Evolutionary conservation across 2,329 filamentous ascomycete species (phyloP).

Genomic region (Fusarium ramigenum): DNA sequence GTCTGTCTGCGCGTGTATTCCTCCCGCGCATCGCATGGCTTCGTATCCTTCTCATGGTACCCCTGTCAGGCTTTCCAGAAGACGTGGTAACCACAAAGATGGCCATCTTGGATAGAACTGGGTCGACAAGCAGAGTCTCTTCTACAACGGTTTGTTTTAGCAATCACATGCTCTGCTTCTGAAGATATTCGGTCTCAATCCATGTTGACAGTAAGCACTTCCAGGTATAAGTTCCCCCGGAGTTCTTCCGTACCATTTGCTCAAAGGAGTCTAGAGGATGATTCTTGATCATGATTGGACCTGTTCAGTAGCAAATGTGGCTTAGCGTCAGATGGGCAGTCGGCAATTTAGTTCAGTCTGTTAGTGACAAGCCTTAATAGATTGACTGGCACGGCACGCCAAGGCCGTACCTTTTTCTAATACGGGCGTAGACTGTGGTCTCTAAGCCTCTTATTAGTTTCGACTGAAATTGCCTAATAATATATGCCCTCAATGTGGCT

Average conservation of each 20-base stretch:
- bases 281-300: rapidly evolving
- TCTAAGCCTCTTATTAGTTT: too few species aligned
- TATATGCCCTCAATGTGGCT: too few species aligned
- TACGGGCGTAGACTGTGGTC: neutral
- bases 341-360: neutral
- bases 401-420: neutral
- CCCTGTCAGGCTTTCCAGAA: rapidly evolving
- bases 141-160: rapidly evolving
- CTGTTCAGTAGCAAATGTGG: rapidly evolving
- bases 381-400: rapidly evolving
- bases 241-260: neutral
- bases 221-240: rapidly evolving
- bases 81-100: neutral
- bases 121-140: rapidly evolving
- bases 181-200: rapidly evolving
- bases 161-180: neutral
- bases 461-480: too few species aligned
- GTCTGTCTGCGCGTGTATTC: neutral
- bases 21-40: neutral
- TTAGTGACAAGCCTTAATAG: neutral
- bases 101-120: rapidly evolving
- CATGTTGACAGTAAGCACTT: neutral
- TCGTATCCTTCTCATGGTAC: neutral
- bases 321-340: neutral
- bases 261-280: rapidly evolving